A percentile compares a stretch with the other conserved stretches of the same genome.
phyloP scores from a whole-genome alignment of 768 basidiomycete species.

The Mycena sanguinolenta region DNA sequence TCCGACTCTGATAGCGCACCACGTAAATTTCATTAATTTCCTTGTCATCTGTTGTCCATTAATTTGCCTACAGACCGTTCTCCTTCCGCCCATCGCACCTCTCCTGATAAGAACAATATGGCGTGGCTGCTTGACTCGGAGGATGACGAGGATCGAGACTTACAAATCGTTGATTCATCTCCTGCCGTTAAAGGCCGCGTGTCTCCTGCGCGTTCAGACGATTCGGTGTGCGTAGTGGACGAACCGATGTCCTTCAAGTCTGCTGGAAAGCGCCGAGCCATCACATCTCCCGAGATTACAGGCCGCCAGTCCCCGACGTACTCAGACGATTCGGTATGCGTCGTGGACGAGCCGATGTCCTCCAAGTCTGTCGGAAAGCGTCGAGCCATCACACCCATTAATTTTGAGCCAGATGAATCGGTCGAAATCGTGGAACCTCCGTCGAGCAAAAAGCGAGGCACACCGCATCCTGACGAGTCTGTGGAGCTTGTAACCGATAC shows the following conservation, averaged over 20 bases:
- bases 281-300: constrained; percentile 6
- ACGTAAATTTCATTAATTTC: constrained; percentile 9
- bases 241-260: constrained; percentile 19
- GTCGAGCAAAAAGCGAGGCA: not conserved
- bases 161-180: constrained; percentile 68
- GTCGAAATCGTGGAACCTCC: constrained; percentile 37
- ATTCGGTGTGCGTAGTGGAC: constrained; percentile 22
- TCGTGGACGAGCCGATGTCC: constrained; percentile 15
- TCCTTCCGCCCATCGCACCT: constrained; percentile 45
- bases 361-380: constrained; percentile 29
- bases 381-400: constrained; percentile 12
- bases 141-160: constrained; percentile 70
- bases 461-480: constrained; percentile 22
- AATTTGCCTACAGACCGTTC: constrained; percentile 18
- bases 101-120: constrained; percentile 57
- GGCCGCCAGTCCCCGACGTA: constrained; percentile 21
- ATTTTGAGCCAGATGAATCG: constrained; percentile 39
- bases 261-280: constrained; percentile 26
- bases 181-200: constrained; percentile 45
- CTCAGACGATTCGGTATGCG: constrained; percentile 26
- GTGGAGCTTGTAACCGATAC: constrained; percentile 38
- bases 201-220: constrained; percentile 22
- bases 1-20: constrained; percentile 40
- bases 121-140: constrained; percentile 74
- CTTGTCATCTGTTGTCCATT: not conserved